Base-by-base conservation (phyloP, 345 rosid genomes). In the Eucalyptus globulus region DNA sequence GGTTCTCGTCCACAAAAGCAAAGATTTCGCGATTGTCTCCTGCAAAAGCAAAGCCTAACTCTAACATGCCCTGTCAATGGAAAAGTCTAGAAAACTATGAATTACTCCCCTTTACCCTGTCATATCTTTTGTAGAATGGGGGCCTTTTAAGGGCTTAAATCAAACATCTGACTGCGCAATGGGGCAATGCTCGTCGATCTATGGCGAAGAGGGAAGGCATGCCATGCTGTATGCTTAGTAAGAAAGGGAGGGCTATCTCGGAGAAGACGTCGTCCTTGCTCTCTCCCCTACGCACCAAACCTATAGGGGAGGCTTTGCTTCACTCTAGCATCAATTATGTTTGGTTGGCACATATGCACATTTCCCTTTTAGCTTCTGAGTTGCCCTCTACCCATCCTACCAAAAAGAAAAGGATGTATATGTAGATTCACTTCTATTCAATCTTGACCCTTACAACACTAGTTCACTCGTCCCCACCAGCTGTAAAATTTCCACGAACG, bases 81-180 rank as follows among this genome's bases (percentile, higher is more conserved):
- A 60, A 60, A 60, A 62, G 69, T 1, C 0, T 62, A 29, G 69
- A 27, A 62, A 29, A 13, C 69, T 29, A 0, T 62, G 34, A 62
- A 27, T 62, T 62, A 29, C 69, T 62, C 17, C 16, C 34, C 69
- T 29, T 62, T 13, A 62, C 31, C 8, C 69, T 27, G 0, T 62
- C 69, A 62, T 12, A 62, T 62, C 17, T 29, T 62, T 0, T 0
- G 31, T 62, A 62, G 69, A 11, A 27, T 62, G 34, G 0, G 5
- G 8, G 34, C 69, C 34, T 62, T 62, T 27, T 5, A 60, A 27
- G 34, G 69, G 34, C 69, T 17, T 14, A 27, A 0, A 0, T 60
- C 8, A 0, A 62, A 0, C 69, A 62, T 29, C 34, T 62, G 17
- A 56, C 29, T 24, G 13, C 14, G 62, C 14, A 27, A 62, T 0